phyloP scores from a whole-genome alignment of 768 basidiomycete genomes.

The Mycena venus region DNA sequence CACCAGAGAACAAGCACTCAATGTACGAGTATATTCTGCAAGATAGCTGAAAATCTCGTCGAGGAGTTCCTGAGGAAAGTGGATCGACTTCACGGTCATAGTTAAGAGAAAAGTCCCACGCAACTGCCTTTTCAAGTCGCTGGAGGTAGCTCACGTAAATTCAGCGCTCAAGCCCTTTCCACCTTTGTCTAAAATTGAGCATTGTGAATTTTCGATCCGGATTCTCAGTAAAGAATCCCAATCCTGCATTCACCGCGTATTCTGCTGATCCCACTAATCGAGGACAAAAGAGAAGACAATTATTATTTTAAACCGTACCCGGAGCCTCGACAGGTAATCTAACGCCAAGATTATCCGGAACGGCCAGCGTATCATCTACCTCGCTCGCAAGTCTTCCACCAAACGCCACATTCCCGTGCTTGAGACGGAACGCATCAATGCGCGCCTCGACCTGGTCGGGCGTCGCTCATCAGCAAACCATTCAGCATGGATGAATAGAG shows the following conservation, averaged over 20 bases:
- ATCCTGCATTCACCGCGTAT: no score
- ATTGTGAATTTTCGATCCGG: no score
- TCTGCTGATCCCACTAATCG: no score
- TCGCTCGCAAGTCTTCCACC: conserved; percentile 83
- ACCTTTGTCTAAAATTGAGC: no score
- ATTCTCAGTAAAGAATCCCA: no score
- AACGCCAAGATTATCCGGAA: conserved; percentile 82
- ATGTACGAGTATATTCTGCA: not conserved
- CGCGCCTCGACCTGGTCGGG: conserved; percentile 72
- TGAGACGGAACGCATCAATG: conserved; percentile 80
- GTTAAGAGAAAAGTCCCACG: not conserved
- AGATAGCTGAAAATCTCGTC: not conserved
- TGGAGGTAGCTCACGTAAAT: no score
- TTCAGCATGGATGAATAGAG: not conserved
- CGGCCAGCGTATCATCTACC: conserved; percentile 76
- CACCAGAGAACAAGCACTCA: not conserved
- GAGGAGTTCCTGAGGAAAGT: not conserved
- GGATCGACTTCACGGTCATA: not conserved
- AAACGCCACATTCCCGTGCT: conserved; percentile 88
- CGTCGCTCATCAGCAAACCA: not conserved
- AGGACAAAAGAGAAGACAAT: not conserved
- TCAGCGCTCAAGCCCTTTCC: no score
- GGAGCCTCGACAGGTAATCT: conserved; percentile 52
- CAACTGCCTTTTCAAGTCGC: no score
- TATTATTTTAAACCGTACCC: conserved; percentile 25